Evolutionary conservation across 2,329 filamentous ascomycete genomes (phyloP).

Genomic region (Nigrospora osmanthi): DNA sequence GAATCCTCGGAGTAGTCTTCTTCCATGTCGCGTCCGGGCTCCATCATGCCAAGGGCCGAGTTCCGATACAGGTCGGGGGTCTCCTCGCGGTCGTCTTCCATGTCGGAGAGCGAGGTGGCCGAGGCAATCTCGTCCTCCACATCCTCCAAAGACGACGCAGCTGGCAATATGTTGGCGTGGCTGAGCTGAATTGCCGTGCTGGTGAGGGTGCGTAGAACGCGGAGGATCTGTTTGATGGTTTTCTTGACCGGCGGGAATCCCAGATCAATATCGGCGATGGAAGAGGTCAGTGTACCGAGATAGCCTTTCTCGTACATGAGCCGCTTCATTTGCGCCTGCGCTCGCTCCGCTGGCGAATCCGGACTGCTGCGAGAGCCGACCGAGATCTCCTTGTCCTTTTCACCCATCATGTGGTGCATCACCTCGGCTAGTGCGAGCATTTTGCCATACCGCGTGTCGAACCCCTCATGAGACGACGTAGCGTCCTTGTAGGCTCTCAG

Average conservation of each 20-base stretch:
- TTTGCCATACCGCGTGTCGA: constrained; percentile 81
- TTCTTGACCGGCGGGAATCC: constrained; percentile 91
- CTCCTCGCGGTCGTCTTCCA: constrained; percentile 81
- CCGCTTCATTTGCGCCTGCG: constrained; percentile 77
- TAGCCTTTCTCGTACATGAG: constrained; percentile 99
- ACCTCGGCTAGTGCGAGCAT: constrained; percentile 84
- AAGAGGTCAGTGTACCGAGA: constrained; percentile 77
- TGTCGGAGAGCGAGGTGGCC: constrained; percentile 80
- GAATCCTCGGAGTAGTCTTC: constrained; percentile 73
- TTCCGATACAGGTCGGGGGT: constrained; percentile 97
- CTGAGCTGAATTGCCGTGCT: constrained; percentile 82
- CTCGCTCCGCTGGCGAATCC: constrained; percentile 35
- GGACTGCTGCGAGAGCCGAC: constrained; percentile 24
- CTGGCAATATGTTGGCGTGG: constrained; percentile 67
- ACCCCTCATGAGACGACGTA: constrained; percentile 65
- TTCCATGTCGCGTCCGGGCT: constrained; percentile 60
- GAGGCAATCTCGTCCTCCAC: constrained; percentile 85
- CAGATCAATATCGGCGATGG: constrained; percentile 91
- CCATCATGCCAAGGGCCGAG: constrained; percentile 90
- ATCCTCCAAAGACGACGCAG: constrained; percentile 53
- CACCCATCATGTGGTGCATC: constrained; percentile 86
- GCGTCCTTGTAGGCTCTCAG: constrained; percentile 89
- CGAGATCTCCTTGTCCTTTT: constrained; percentile 56
- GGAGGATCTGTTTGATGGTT: constrained; percentile 92
- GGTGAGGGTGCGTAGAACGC: constrained; percentile 80